Percentiles rank a stretch among this genome's conserved stretches.
Conservation (phyloP, 495 filamentous ascomycete genomes). For the Neurospora sp. region DNA sequence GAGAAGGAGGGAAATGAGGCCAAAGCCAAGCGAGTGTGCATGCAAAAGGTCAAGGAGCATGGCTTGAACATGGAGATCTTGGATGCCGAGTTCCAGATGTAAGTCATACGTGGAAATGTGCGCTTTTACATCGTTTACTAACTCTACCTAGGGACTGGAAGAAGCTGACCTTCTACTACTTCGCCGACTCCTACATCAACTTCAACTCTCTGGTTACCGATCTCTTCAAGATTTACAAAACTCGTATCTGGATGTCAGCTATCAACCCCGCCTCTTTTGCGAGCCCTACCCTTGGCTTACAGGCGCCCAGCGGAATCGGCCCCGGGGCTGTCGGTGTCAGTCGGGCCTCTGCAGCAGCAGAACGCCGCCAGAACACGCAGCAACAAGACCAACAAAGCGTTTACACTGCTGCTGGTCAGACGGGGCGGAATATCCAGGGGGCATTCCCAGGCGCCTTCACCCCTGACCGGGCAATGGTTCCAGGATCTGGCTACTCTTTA, state of each 20-base stretch:
- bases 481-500: conserved; percentile 23
- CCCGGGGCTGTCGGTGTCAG: conserved; percentile 47
- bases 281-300: conserved; percentile 63
- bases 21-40: conserved; percentile 91
- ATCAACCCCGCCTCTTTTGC: conserved; percentile 97
- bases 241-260: conserved; percentile 97
- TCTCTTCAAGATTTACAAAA: conserved; percentile 98
- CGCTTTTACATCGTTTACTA: not conserved
- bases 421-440: conserved; percentile 29
- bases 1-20: conserved; percentile 98
- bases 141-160: conserved; percentile 79
- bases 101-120: conserved; percentile 28
- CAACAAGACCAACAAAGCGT: conserved; percentile 28
- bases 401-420: conserved; percentile 12
- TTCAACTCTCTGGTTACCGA: conserved; percentile 97
- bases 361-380: conserved; percentile 37
- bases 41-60: conserved; percentile 92
- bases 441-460: conserved; percentile 26
- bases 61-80: conserved; percentile 96
- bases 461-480: conserved; percentile 24
- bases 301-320: conserved; percentile 53
- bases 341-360: conserved; percentile 26
- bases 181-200: conserved; percentile 95
- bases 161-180: conserved; percentile 98
- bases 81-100: conserved; percentile 99